Evolutionary conservation across 257 asterid genomes (phyloP), one percentile per base, ranked within the genome.

Genomic region (Mitragyna speciosa): DNA sequence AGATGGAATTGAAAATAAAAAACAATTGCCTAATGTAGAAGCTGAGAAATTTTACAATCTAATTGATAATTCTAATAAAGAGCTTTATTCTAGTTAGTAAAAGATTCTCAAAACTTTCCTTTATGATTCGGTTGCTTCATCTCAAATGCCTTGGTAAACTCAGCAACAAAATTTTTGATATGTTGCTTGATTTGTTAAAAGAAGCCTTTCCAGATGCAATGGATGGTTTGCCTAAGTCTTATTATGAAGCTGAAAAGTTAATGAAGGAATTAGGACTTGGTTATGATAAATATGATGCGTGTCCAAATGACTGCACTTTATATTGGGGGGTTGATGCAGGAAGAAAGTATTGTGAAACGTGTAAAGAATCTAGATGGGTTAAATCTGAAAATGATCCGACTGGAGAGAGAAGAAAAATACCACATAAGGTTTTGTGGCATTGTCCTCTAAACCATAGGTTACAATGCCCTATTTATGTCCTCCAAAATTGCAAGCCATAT

Each of bases 241-340:
- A 39, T 43, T 43, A 70, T 41, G 78, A 74, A 31, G 47, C n/a
- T 16, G 26, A 59, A 24, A 76, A 45, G 28, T 9, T 22, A 30
- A 33, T 39, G 26, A 76, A 54, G 47, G 2, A 59, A 11, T 28
- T 58, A 47, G 79, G 33, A 28, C 72, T 63, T 39, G 71, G 68
- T 16, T 76, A 76, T 43, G 47, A 76, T 48, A 77, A 77, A 31
- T 43, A 43, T 45, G 66, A 77, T 77, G 71, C 80, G 4, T 77
- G 69, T 48, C 49, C 43, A 24, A 77, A 77, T 77, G 74, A 65
- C 39, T 77, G 39, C 22, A 77, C 33, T 39, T 30, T 77, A 14
- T 77, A 45, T 22, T 48, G 65, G 49, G 54, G 36, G 19, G 31
- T 43, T 31, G 45, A 67, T 30, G 47, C 16, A 4, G 6, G 39